Conservation (phyloP, 768 basidiomycete genomes). For the Sistotremastrum suecicum region DNA sequence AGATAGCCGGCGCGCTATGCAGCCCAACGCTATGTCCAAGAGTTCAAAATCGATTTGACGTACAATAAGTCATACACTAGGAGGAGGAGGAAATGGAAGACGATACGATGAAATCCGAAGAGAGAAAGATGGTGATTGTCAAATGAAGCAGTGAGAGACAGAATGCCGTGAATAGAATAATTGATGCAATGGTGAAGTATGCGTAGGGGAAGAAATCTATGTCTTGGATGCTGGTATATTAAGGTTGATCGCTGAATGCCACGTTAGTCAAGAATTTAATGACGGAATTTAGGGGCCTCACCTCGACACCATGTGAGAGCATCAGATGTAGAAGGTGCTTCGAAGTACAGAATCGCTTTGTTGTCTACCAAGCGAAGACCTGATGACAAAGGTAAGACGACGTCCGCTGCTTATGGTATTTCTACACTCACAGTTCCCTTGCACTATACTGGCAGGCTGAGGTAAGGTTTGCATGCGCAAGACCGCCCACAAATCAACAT, state of each 20-base stretch:
- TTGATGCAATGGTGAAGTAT: no score
- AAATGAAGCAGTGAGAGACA: no score
- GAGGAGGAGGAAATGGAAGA: no score
- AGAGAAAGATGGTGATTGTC: no score
- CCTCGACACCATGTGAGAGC: constrained; percentile 88
- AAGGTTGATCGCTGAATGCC: constrained; percentile 61
- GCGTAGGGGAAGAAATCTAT: background rate
- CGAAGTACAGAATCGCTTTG: constrained; percentile 84
- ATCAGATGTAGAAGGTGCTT: constrained; percentile 70
- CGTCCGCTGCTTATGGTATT: constrained; percentile 1
- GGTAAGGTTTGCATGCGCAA: constrained; percentile 88
- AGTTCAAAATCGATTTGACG: no score
- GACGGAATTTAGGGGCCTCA: constrained; percentile 18
- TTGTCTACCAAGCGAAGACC: constrained; percentile 83
- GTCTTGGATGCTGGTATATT: constrained; percentile 59
- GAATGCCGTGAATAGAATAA: no score
- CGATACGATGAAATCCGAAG: no score
- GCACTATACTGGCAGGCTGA: constrained; percentile 81
- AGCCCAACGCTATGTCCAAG: no score
- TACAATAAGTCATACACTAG: no score
- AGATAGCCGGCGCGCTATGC: no score
- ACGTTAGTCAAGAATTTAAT: background rate
- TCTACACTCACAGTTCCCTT: constrained; percentile 54
- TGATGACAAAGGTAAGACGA: constrained; percentile 15
- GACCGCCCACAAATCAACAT: constrained; percentile 93